Percentiles rank a stretch among this genome's conserved stretches.
Evolutionary conservation across 768 basidiomycete genomes (phyloP).

Genomic region (Russula griseocarnosa): DNA sequence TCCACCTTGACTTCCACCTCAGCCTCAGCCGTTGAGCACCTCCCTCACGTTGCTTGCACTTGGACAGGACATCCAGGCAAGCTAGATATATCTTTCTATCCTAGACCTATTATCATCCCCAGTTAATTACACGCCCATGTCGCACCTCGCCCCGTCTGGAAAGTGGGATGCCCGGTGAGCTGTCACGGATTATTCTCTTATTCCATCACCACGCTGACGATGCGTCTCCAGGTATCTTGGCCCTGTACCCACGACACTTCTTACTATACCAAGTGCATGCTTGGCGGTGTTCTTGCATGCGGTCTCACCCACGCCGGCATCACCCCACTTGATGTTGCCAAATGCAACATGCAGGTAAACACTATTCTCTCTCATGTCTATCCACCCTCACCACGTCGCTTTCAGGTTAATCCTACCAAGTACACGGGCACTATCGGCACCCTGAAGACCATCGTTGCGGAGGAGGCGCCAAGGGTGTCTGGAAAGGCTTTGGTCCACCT

Average conservation of each 20-base stretch:
- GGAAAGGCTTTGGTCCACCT: slow-evolving; percentile 95
- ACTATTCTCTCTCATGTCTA: not conserved
- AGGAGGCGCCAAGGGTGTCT: slow-evolving; percentile 81
- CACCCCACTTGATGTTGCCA: slow-evolving; percentile 83
- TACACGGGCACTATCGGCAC: slow-evolving; percentile 63
- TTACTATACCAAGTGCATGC: slow-evolving; percentile 84
- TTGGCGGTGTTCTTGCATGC: slow-evolving; percentile 84
- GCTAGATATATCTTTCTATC: slow-evolving; percentile 34
- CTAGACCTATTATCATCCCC: slow-evolving; percentile 33
- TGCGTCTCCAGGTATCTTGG: slow-evolving; percentile 49
- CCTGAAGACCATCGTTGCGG: slow-evolving; percentile 62
- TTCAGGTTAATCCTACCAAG: slow-evolving; percentile 70
- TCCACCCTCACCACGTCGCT: slow-evolving; percentile 4
- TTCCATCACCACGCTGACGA: slow-evolving; percentile 2
- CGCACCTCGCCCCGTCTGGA: slow-evolving; percentile 45
- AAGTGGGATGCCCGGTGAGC: slow-evolving; percentile 76
- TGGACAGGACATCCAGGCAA: slow-evolving; percentile 37
- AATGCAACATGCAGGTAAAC: slow-evolving; percentile 87
- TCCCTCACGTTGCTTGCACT: slow-evolving; percentile 31
- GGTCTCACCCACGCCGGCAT: slow-evolving; percentile 86
- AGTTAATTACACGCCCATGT: slow-evolving; percentile 41
- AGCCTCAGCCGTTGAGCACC: slow-evolving; percentile 15
- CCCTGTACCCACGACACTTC: slow-evolving; percentile 66
- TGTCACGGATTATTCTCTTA: slow-evolving; percentile 19
- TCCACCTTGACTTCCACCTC: slow-evolving; percentile 27